Evolutionary conservation across 192 early-diverging fungal genomes (phyloP).

Genomic region (Coemansia brasiliensis): DNA sequence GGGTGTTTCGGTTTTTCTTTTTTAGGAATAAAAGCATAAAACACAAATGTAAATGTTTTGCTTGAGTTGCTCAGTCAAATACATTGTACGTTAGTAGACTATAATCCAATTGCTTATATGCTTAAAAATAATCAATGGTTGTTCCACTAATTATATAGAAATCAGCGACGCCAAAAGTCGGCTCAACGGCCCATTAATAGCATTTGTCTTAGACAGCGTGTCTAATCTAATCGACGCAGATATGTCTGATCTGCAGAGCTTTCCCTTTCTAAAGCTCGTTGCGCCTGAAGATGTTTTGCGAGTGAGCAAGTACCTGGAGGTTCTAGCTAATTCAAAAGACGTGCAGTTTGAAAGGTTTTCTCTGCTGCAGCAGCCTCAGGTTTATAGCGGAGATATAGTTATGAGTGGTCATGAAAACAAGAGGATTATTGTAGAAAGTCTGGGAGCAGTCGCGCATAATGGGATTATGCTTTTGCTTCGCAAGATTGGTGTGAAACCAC

Average conservation of each 20-base stretch:
- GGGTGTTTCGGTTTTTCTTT: no score
- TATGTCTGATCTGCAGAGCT: conserved; percentile 14
- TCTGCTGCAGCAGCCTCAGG: neutral
- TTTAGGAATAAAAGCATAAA: no score
- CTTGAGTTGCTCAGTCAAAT: no score
- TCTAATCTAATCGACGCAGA: conserved; percentile 11
- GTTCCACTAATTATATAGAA: neutral
- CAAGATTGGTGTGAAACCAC: conserved; percentile 9
- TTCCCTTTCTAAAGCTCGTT: conserved; percentile 18
- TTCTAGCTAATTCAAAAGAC: neutral
- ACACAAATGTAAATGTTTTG: no score
- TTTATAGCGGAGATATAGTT: neutral
- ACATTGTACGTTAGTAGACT: no score
- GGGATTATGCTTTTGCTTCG: conserved; percentile 34
- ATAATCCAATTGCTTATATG: no score
- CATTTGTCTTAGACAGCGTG: conserved; percentile 2
- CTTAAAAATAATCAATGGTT: no score
- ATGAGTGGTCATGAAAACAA: conserved; percentile 1
- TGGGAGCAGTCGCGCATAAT: conserved; percentile 35
- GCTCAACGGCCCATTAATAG: neutral
- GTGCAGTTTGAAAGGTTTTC: neutral
- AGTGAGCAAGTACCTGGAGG: conserved; percentile 11
- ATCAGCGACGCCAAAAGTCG: conserved; percentile 2
- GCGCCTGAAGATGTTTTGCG: conserved; percentile 14
- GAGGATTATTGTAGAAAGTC: conserved; percentile 32